Base-by-base conservation (phyloP, 805 yeast species). In the Kluyveromyces aestuarii region DNA sequence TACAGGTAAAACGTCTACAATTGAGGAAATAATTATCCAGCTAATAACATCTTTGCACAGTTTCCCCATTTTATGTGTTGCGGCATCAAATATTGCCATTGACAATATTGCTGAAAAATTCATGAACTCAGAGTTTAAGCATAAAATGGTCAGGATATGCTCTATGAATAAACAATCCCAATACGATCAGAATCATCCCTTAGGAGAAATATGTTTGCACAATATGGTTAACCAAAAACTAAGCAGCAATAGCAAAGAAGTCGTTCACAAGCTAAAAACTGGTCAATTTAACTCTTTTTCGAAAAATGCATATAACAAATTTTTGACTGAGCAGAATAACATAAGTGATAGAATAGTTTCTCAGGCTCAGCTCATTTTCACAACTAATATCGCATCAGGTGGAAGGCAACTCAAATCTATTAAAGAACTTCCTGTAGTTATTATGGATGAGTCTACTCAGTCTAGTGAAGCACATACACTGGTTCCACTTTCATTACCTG, bases 391-490 rank as follows among this genome's bases (percentile, higher is more conserved):
- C 38, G 81, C 81, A 37, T 82, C 87, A 8, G 88, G 87, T 46
- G 85, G 85, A 2, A 74, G 78, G 40, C 79, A 76, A 55, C 66
- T 84, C 54, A 81, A 80, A 55, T 70, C 75, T 13, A 67, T 82
- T 9, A 69, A 72, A 37, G 75, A 72, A 53, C 62, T 76, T 52
- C 87, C 87, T 1, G 81, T 81, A 2, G 84, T 84, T 6, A 82
- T 84, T 33, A 80, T 84, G 84, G 90, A 84, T 68, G 90, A 84
- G 66, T 77, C 87, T 4, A 83, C 89, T 0, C 89, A 83, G 56
- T 81, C 89, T 0, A 79, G 87, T 0, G 91, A 84, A 54, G 84
- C 88, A 7, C 71, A 80, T 1, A 79, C 87, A 0, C 69, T 84
- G 53, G 84, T 84, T 48, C 89, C 90, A 10, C 66, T 84, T 51